Conservation (phyloP, 2,329 filamentous ascomycete species). For the Colletotrichum brevisporum region DNA sequence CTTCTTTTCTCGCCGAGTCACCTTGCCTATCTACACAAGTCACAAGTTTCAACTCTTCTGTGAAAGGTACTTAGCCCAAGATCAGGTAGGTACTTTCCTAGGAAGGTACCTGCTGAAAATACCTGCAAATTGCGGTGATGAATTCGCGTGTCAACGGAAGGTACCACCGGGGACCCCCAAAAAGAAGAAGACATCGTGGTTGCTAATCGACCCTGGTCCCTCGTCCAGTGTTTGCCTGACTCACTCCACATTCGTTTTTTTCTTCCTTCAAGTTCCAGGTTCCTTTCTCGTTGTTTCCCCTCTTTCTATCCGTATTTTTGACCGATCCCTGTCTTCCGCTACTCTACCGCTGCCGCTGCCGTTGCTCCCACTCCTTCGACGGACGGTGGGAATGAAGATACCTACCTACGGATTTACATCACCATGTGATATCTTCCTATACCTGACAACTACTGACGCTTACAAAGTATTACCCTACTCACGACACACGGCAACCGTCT, state of each 20-base stretch:
- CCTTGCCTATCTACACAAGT: too few species aligned
- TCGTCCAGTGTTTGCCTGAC: constrained; percentile 18
- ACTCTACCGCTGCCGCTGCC: too few species aligned
- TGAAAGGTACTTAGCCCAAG: neutral
- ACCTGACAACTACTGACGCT: too few species aligned
- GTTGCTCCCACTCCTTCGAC: neutral
- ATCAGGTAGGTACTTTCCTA: neutral
- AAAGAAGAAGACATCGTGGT: constrained; percentile 27
- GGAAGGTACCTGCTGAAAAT: neutral
- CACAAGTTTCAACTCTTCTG: too few species aligned
- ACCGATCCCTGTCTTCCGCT: constrained; percentile 1
- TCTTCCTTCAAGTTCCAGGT: neutral
- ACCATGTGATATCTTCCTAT: neutral
- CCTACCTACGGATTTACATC: neutral
- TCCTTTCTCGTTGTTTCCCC: neutral
- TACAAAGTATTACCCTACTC: too few species aligned
- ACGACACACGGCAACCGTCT: too few species aligned
- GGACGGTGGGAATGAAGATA: neutral
- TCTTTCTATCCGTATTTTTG: neutral
- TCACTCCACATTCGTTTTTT: constrained; percentile 30
- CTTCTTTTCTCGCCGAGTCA: neutral
- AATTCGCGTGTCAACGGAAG: constrained; percentile 17
- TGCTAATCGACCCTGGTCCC: constrained; percentile 32
- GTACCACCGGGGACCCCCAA: neutral
- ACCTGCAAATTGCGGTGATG: constrained; percentile 7